A percentile compares a stretch with the other conserved stretches of the same genome.
phyloP scores from a whole-genome alignment of 2,329 filamentous ascomycete genomes.

The Thelonectria rubi region DNA sequence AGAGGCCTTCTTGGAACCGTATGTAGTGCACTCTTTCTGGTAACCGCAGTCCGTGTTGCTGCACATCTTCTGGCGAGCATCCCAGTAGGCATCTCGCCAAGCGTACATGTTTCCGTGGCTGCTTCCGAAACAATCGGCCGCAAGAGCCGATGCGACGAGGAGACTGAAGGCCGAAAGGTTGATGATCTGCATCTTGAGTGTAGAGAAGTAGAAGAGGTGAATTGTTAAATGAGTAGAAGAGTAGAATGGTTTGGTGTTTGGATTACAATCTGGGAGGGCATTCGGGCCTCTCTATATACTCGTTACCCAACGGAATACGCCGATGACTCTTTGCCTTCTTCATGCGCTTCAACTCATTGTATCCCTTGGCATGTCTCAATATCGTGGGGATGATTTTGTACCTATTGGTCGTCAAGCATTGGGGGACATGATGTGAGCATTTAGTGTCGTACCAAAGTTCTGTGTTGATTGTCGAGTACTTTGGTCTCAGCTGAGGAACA shows the following conservation, averaged over 20 bases:
- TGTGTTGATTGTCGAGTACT: too few relatives aligned
- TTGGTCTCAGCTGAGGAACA: too few relatives aligned
- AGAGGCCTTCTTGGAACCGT: neutral
- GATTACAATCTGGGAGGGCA: neutral
- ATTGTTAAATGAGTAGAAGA: neutral
- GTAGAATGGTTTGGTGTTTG: neutral
- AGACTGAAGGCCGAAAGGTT: constrained; percentile 19
- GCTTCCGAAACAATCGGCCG: constrained; percentile 26
- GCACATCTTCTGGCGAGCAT: constrained; percentile 28
- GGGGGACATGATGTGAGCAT: neutral
- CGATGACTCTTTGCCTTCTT: neutral
- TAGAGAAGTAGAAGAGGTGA: neutral
- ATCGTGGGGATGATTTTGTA: neutral
- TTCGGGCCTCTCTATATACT: neutral
- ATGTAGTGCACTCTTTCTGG: constrained; percentile 25
- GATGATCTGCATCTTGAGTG: constrained; percentile 22
- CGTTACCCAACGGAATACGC: neutral
- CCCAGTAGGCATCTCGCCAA: constrained; percentile 25
- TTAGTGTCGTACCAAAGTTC: neutral
- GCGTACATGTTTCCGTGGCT: neutral
- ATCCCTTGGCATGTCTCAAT: neutral
- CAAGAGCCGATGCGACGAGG: constrained; percentile 11
- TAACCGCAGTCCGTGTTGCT: constrained; percentile 22
- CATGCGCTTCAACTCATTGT: neutral
- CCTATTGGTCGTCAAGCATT: neutral